Evolutionary conservation across 306 rosid genomes (phyloP), one percentile per base, ranked within the genome.

Genomic region (Quercus robur): DNA sequence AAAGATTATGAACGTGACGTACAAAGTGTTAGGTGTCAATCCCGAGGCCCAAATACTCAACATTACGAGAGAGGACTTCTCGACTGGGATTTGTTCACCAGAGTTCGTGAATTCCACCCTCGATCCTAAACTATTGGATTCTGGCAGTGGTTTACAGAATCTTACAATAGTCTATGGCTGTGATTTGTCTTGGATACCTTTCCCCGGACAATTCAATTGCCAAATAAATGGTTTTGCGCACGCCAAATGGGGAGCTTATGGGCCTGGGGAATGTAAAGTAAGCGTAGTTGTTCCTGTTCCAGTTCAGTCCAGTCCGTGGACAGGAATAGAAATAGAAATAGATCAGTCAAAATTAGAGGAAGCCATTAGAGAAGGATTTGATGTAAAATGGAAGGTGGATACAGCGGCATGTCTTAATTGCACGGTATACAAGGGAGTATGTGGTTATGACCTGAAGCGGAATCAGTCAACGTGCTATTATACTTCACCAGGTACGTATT

Each of bases 121-220:
- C 74, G 80, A 89, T 76, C 8, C 74, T 35, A 2, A 70, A 0
- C 67, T 85, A 6, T 83, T 86, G 51, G 85, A 86, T 11, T 71
- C 28, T 14, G 75, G 12, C 3, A 1, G 44, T 4, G 71, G 19
- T 6, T 67, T 80, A 2, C 26, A 11, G 1, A 79, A 83, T 56
- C 62, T 91, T 5, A 89, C 84, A 3, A 44, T 89, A 11, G 28
- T 57, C 13, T 89, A 89, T 73, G 82, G 59, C 44, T 91, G 97
- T 76, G 4, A 5, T 6, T 2, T 4, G 9, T 3, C 70, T 67
- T 67, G 0, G 15, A 3, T 35, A 10, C 2, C 8, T 26, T 0
- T 4, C 3, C 1, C 17, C 1, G 18, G 4, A 17, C 13, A 0
- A 1, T 70, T 84, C 71, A 5, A 2, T 13, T 91, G 91, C 75